phyloP scores from a whole-genome alignment of 2,329 filamentous ascomycete genomes.

The Penicillium sp. region DNA sequence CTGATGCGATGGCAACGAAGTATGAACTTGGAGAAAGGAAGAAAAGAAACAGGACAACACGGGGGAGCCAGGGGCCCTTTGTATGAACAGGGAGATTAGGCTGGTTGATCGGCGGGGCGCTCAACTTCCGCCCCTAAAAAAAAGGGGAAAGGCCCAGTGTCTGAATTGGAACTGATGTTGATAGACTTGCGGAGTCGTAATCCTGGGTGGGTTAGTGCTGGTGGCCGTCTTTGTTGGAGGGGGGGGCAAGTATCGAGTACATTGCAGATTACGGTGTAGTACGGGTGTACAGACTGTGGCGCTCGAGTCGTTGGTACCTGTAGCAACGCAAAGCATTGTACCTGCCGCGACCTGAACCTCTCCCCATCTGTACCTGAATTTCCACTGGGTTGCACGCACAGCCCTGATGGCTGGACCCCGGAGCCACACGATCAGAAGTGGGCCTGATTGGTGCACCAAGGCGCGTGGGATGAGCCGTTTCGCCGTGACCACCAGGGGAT shows the following conservation, averaged over 20 bases:
- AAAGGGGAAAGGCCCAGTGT: constrained; percentile 9
- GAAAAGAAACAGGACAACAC: constrained; percentile 25
- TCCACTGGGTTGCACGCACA: constrained; percentile 7
- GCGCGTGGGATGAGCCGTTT: constrained; percentile 12
- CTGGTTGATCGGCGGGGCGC: constrained; percentile 37
- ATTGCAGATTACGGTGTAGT: neutral
- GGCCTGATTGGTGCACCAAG: constrained; percentile 18
- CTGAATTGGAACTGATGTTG: constrained; percentile 10
- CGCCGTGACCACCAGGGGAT: constrained; percentile 11
- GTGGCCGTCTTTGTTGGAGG: neutral
- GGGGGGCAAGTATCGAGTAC: constrained; percentile 6
- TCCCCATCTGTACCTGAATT: constrained; percentile 6
- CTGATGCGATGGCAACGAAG: constrained; percentile 38
- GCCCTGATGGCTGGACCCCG: constrained; percentile 8
- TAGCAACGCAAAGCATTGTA: constrained; percentile 3
- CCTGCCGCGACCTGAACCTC: constrained; percentile 5
- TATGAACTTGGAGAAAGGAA: constrained; percentile 35
- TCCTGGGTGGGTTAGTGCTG: constrained; percentile 1
- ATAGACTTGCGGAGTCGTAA: constrained; percentile 10
- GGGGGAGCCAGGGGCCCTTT: constrained; percentile 36
- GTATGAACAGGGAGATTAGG: constrained; percentile 45
- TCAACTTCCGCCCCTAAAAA: constrained; percentile 19
- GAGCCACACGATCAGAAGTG: neutral
- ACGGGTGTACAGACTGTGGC: neutral
- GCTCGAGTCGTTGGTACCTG: constrained; percentile 3